phyloP scores from a whole-genome alignment of 768 basidiomycete species.

The Boletus subcaerulescens region DNA sequence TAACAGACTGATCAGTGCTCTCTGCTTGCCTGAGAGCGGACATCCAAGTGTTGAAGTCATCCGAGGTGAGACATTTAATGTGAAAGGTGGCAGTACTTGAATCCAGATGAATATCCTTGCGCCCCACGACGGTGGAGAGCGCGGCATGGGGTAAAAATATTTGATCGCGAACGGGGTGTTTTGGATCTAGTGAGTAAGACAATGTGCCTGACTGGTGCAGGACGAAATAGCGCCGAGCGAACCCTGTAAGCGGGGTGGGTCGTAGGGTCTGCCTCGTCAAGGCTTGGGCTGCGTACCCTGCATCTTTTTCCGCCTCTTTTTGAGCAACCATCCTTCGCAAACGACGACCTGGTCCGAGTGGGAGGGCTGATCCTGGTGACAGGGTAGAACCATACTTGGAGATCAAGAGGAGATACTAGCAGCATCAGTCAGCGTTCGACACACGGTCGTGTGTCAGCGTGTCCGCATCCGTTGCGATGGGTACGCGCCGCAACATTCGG shows the following conservation, averaged over 20 bases:
- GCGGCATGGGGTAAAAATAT: constrained; percentile 65
- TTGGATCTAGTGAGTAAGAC: constrained; percentile 71
- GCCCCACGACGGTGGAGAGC: constrained; percentile 70
- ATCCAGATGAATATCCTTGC: constrained; percentile 80
- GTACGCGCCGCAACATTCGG: constrained; percentile 7
- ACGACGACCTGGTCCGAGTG: constrained; percentile 33
- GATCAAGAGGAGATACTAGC: no score
- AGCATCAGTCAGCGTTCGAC: not conserved
- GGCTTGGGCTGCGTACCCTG: constrained; percentile 51
- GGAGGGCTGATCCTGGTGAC: not conserved
- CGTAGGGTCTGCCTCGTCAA: not conserved
- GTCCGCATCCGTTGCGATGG: not conserved
- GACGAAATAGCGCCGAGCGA: constrained; percentile 80
- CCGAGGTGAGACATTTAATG: constrained; percentile 67
- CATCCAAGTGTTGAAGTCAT: constrained; percentile 78
- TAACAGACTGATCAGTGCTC: not conserved
- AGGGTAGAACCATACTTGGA: constrained; percentile 7
- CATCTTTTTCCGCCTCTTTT: constrained; percentile 86
- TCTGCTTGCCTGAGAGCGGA: constrained; percentile 59
- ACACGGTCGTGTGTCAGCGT: not conserved
- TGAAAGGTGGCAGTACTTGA: constrained; percentile 76
- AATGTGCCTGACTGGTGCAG: constrained; percentile 67
- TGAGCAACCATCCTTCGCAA: constrained; percentile 76
- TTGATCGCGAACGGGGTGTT: constrained; percentile 68
- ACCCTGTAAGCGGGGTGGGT: constrained; percentile 46